phyloP scores from a whole-genome alignment of 2,329 filamentous ascomycete genomes.

The Diaporthe australafricana region DNA sequence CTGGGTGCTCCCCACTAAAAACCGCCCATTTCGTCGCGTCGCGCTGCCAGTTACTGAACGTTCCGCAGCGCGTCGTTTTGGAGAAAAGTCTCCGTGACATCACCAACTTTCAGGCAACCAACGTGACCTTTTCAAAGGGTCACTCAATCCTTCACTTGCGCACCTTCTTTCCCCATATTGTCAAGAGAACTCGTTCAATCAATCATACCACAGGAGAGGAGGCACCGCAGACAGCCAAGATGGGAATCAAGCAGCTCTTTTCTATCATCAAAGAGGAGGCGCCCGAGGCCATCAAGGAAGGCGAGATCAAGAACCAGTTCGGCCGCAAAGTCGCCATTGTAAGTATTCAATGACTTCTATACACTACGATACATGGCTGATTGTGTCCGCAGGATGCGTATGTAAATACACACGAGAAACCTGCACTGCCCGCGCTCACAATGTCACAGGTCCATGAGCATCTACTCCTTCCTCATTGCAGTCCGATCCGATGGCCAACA shows the following conservation, averaged over 20 bases:
- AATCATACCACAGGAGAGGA: not conserved
- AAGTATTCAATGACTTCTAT: constrained; percentile 52
- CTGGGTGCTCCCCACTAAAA: constrained; percentile 9
- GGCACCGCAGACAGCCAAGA: constrained; percentile 47
- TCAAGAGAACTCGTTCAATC: not conserved
- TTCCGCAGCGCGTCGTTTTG: constrained; percentile 36
- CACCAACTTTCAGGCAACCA: constrained; percentile 33
- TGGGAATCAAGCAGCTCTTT: constrained; percentile 80
- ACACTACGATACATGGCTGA: constrained; percentile 27
- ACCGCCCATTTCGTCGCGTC: constrained; percentile 25
- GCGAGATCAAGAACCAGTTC: constrained; percentile 99
- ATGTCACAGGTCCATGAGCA: constrained; percentile 85
- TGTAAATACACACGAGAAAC: constrained; percentile 36
- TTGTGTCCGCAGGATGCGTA: constrained; percentile 65
- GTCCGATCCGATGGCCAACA: constrained; percentile 97
- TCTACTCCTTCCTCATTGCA: constrained; percentile 98
- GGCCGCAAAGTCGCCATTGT: constrained; percentile 98
- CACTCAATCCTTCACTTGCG: not conserved
- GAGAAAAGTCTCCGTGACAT: constrained; percentile 41
- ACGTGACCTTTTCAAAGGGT: not conserved
- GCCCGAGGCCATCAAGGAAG: constrained; percentile 94
- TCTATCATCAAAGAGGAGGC: constrained; percentile 90
- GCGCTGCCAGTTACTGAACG: constrained; percentile 26
- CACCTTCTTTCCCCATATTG: not conserved
- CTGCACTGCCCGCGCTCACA: constrained; percentile 32